Base-by-base conservation (phyloP, 2,329 filamentous ascomycete species). In the Plectosphaerella cucumerina region DNA sequence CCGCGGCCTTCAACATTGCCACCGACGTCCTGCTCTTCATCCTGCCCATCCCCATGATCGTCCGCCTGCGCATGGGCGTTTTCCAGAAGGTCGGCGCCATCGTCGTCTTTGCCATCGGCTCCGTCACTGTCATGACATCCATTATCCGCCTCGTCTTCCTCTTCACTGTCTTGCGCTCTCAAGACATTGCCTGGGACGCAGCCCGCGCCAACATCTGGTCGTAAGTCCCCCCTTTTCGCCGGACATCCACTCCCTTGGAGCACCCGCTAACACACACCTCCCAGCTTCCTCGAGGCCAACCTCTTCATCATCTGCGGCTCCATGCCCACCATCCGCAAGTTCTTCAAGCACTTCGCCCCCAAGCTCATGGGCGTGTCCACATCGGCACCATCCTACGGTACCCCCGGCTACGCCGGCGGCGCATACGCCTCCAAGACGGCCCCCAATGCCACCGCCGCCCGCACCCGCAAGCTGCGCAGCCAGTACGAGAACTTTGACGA, bases 1-100 rank as follows among this genome's bases (percentile, higher is more conserved):
- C 76, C 12, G 73, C 75, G 0, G 70, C 68, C 3, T 62, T 73
- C 14, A 77, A 77, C 50, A 74, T 79, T 44, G 45, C 70, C n/a
- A 76, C 74, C 12, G 75, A 80, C 55, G 44, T 80, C 9, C 54
- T 77, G 6, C 68, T 77, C 15, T 74, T 76, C 45, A 55, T 68
- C 1, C 56, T 80, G 2, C 77, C 77, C 0, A 67, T 78, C 31
- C 71, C 69, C 1, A 74, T 75, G 45, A 63, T 80, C 1, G 60
- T 72, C 31, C 64, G 62, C 9, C 61, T 80, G 1, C 70, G 73
- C 43, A 69, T 80, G 47, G 72, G 74, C 0, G 56, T 57, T 21
- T 69, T 67, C 44, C 74, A 78, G 51, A 80, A 77, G 57, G 51
- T 76, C n/a, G 73, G 67, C 1, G 58, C 77, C 2, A 59, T 69